Evolutionary conservation across 2,329 filamentous ascomycete species (phyloP), one percentile per base, ranked within the genome.

Genomic region (Phyllosticta citribraziliensis): DNA sequence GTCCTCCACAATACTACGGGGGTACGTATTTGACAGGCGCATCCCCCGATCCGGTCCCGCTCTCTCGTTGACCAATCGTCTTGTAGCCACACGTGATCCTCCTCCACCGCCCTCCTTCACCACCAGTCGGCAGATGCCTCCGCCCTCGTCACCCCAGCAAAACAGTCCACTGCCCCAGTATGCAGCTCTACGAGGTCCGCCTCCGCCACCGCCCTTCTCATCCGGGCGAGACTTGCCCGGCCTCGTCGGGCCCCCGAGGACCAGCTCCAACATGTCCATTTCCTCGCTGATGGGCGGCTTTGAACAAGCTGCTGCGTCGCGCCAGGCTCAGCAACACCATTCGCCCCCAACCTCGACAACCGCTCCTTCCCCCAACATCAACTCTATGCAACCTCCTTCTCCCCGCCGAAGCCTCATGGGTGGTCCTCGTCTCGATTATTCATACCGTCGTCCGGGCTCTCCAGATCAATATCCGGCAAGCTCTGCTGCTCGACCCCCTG

Each of bases 231-330:
- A 88, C 65, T 75, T 82, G 55, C 79, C 83, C 56, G 74, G 76
- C 19, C 69, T 81, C 52, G 76, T 75, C 22, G 76, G 80, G 22
- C 72, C 77, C 61, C 78, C 82, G 70, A 79, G 85, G 63, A 81
- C 82, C 12, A 81, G 81, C 58, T 82, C 82, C 68, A 85, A 84
- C 74, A 88, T 89, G 86, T 88, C 86, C 55, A 88, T 89, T 72
- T 87, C 85, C n/a, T 86, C 86, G 53, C 83, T 89, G 73, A 80
- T 89, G 63, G 86, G 85, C 63, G 78, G 72, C 73, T 70, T 79
- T 79, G 72, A 77, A 78, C 68, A 73, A 71, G 67, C 73, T 70
- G 64, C 71, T 73, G 57, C 72, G 72, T 58, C 63, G 53, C 70
- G 70, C 63, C 64, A 67, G 63, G 73, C 69, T 58, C 64, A 67